Base-by-base conservation (phyloP, 768 basidiomycete genomes). In the Boletus rex-veris region DNA sequence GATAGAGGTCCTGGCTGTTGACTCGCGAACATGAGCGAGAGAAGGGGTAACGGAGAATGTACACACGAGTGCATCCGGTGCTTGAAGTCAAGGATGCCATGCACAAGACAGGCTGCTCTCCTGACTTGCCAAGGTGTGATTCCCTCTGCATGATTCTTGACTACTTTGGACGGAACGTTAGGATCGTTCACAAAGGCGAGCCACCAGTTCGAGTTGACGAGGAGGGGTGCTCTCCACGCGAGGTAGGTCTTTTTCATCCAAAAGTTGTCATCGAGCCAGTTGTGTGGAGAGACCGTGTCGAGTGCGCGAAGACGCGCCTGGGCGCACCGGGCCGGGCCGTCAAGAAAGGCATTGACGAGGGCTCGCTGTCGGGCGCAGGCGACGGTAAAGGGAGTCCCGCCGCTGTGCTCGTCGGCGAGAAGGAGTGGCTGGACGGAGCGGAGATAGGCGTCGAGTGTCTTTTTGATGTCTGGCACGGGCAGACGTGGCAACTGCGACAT, bases 191-290 rank as follows among this genome's bases (percentile, higher is more conserved):
- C 74, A 66, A 94, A 89, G 3, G 91, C 77, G 21, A 97, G 75
- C 95, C 95, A 98, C 94, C 94, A 98, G 65, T 97, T 98, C 4
- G 93, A 95, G 68, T 98, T 88, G 59, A 98, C 73, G 51, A 90
- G 76, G 11, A 98, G 74, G 0, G 95, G 93, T 0, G 82, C 81
- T 31, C 95, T 81, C 85, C 86, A 92, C 71, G 90, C 87, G 45
- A 89, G 84, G 69, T 98, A 98, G 1, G 91, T 84, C 61, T 88
- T 87, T 61, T 87, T 83, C 53, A 83, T 73, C 96, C 95, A 98
- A 60, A 96, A 86, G 52, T 90, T 92, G 67, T 98, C 94, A 58
- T 95, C 83, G 11, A 98, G 80, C 95, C 95, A 98, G 66, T 96
- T 97, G 68, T 86, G 76, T 0, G 92, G 91, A 7, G 93, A 94